phyloP scores from a whole-genome alignment of 1,139 yeast genomes.

The Debaryomyces nepalensis region DNA sequence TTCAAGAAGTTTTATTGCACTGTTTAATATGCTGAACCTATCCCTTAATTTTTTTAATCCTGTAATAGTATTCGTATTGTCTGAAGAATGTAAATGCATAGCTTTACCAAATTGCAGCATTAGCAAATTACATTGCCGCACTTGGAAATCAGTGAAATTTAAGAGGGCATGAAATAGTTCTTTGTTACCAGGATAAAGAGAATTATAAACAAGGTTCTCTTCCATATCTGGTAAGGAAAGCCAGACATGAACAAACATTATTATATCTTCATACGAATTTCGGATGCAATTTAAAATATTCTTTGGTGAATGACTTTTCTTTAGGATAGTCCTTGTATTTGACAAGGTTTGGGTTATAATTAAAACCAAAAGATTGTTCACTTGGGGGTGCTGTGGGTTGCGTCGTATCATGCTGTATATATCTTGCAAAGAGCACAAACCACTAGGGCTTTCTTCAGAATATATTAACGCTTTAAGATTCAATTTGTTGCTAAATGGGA shows the following conservation, averaged over 20 bases:
- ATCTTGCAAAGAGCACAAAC: conserved; percentile 7
- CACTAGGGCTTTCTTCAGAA: conserved; percentile 1
- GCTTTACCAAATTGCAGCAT: background rate
- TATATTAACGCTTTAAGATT: conserved; percentile 7
- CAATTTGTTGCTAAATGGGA: conserved; percentile 22
- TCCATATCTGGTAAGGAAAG: conserved; percentile 26
- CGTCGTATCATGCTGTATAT: conserved; percentile 21
- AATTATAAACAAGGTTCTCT: conserved; percentile 30
- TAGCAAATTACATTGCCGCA: background rate
- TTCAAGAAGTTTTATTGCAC: conserved; percentile 12
- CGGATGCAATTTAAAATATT: conserved; percentile 18
- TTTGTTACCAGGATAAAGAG: conserved; percentile 36
- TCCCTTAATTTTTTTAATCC: background rate
- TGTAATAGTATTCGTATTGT: background rate
- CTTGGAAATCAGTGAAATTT: background rate
- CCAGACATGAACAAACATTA: conserved; percentile 31
- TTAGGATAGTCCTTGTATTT: conserved; percentile 10
- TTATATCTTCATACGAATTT: conserved; percentile 15
- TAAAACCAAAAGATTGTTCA: conserved; percentile 30
- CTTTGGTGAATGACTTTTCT: conserved; percentile 8
- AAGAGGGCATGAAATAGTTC: conserved; percentile 30
- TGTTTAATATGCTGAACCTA: conserved; percentile 8
- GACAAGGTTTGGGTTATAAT: conserved; percentile 21
- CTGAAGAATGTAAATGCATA: too few relatives aligned
- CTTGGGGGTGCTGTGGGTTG: conserved; percentile 29